Percentiles rank a stretch among this genome's conserved stretches.
Evolutionary conservation across 192 early-diverging fungal species (phyloP).

Genomic region (Phycomyces nitens): DNA sequence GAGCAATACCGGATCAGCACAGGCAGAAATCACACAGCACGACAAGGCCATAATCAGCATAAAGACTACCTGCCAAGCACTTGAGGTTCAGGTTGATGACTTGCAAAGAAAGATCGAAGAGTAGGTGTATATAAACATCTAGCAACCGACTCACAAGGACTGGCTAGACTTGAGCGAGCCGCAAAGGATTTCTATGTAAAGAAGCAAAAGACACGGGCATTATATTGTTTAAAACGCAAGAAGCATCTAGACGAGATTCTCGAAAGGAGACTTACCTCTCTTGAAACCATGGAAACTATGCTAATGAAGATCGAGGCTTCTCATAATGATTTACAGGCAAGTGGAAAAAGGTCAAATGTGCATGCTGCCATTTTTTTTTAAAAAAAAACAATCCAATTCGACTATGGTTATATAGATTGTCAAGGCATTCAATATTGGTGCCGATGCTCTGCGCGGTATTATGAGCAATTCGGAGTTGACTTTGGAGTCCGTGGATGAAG

Average conservation of each 20-base stretch:
- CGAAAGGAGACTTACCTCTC: conserved; percentile 49
- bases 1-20: conserved; percentile 4
- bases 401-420: conserved; percentile 42
- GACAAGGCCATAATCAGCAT: conserved; percentile 60
- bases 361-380: conserved; percentile 5
- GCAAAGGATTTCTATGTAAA: conserved; percentile 18
- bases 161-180: conserved; percentile 10
- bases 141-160: no score
- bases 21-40: conserved; percentile 42
- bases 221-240: conserved; percentile 52
- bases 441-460: conserved; percentile 49
- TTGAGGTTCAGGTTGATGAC: conserved; percentile 55
- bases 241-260: conserved; percentile 51
- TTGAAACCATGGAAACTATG: conserved; percentile 59
- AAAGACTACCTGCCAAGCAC: conserved; percentile 43
- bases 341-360: not conserved
- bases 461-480: conserved; percentile 43
- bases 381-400: not conserved
- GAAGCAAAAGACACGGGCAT: conserved; percentile 50
- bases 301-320: conserved; percentile 60
- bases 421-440: conserved; percentile 56
- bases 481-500: conserved; percentile 48
- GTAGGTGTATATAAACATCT: conserved; percentile 44
- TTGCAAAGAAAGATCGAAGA: conserved; percentile 51
- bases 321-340: conserved; percentile 58